Conservation (phyloP, 139 green algal species). For the Chlorella sp. region DNA sequence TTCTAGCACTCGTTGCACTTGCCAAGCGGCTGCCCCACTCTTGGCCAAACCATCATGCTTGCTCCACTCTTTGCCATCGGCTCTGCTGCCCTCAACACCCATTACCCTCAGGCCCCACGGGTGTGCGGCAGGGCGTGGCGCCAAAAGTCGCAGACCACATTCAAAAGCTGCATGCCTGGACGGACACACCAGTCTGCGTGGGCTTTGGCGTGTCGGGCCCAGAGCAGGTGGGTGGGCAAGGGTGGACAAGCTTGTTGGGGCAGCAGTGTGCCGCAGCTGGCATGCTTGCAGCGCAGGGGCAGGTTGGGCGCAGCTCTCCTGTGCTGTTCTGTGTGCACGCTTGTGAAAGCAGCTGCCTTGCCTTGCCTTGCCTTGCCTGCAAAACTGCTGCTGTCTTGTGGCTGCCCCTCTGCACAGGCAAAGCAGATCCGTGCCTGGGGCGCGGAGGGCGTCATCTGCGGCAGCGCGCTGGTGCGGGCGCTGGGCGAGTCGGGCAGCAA, state of each 20-base stretch:
- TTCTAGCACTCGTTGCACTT: too few species aligned
- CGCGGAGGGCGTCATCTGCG: constrained; percentile 98
- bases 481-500: constrained; percentile 79
- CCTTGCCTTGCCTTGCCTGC: too few species aligned
- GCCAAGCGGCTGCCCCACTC: too few species aligned
- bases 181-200: constrained; percentile 90
- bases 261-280: too few species aligned
- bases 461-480: constrained; percentile 89
- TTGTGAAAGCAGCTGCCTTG: too few species aligned
- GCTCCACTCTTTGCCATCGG: not conserved
- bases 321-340: too few species aligned
- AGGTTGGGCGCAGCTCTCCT: too few species aligned
- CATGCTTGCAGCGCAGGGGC: not conserved
- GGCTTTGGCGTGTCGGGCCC: constrained; percentile 95
- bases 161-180: constrained; percentile 73
- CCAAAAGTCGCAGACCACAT: constrained; percentile 87
- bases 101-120: constrained; percentile 84
- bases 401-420: too few species aligned
- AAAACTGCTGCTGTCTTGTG: too few species aligned
- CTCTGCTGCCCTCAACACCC: not conserved
- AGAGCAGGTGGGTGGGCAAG: constrained; percentile 64
- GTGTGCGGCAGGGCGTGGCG: constrained; percentile 71
- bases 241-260: too few species aligned
- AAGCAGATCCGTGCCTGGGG: constrained; percentile 90
- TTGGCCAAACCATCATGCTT: not conserved